Evolutionary conservation across 345 rosid genomes (phyloP).

Genomic region (Jatropha curcas): DNA sequence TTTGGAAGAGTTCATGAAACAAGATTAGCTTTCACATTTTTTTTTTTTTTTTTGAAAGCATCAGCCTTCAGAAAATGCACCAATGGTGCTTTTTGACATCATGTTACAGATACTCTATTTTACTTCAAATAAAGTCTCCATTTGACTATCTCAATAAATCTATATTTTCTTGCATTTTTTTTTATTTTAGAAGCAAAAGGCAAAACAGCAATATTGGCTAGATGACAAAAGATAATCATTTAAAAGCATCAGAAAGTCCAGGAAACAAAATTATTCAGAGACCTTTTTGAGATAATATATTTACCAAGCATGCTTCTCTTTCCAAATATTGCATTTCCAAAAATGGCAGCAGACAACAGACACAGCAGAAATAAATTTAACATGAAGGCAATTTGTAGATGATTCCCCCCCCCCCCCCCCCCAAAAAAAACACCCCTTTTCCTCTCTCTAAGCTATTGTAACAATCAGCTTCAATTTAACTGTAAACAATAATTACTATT

Average conservation of each 20-base stretch:
- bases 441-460: too few relatives aligned
- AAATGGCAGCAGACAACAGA: not conserved
- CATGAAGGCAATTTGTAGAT: not conserved
- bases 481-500: too few relatives aligned
- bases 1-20: constrained; percentile 14
- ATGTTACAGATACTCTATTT: not conserved
- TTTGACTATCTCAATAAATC: not conserved
- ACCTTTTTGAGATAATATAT: not conserved
- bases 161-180: not conserved
- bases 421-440: too few relatives aligned
- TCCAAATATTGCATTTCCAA: not conserved
- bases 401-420: too few relatives aligned
- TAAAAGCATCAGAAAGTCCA: not conserved
- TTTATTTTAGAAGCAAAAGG: not conserved
- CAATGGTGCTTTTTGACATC: not conserved
- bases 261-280: too few relatives aligned
- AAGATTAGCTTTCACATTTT: not conserved
- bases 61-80: too few relatives aligned
- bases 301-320: not conserved
- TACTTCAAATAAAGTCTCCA: not conserved
- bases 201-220: not conserved
- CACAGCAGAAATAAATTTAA: not conserved
- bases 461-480: too few relatives aligned
- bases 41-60: too few relatives aligned
- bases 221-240: not conserved